These are phyloP conservation scores for Purpureocillium lavendulum DNA, from an alignment of 2,329 filamentous ascomycete genomes.

Conservation along the genomic window DNA sequence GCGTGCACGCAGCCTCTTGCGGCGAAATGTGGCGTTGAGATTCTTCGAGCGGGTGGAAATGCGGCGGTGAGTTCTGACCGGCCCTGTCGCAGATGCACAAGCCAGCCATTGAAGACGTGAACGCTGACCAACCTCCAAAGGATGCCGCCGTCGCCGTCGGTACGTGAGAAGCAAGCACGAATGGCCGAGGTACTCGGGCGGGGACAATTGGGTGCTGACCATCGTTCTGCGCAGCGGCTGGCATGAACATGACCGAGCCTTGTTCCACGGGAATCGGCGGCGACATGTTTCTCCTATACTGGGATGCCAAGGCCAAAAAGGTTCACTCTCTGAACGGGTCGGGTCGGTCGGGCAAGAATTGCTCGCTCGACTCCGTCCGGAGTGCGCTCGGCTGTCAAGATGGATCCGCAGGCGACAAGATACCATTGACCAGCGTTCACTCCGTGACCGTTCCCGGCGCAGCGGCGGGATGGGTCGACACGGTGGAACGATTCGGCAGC, in stretches of 20 bases:
- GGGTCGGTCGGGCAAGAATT: slow-evolving; percentile 67
- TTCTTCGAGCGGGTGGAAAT: slow-evolving; percentile 82
- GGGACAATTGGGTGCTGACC: too few species aligned
- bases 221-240: slow-evolving; percentile 67
- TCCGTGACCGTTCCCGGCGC: slow-evolving; percentile 84
- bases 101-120: too few species aligned
- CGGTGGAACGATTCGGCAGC: slow-evolving; percentile 81
- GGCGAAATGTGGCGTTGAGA: slow-evolving; percentile 74
- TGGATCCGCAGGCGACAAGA: slow-evolving; percentile 52
- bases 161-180: too few species aligned
- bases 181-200: too few species aligned
- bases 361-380: slow-evolving; percentile 61
- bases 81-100: too few species aligned
- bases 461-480: slow-evolving; percentile 88
- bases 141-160: slow-evolving; percentile 93
- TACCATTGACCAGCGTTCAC: slow-evolving; percentile 67
- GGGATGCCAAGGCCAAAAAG: slow-evolving; percentile 72
- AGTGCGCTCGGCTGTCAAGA: slow-evolving; percentile 62
- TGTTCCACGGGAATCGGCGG: slow-evolving; percentile 88
- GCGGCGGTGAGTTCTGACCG: too few species aligned
- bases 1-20: slow-evolving; percentile 85
- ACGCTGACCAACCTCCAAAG: too few species aligned
- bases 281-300: slow-evolving; percentile 95
- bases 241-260: slow-evolving; percentile 88
- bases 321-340: slow-evolving; percentile 88